Conservation (phyloP, 768 basidiomycete species). For the Tulasnella sp. region DNA sequence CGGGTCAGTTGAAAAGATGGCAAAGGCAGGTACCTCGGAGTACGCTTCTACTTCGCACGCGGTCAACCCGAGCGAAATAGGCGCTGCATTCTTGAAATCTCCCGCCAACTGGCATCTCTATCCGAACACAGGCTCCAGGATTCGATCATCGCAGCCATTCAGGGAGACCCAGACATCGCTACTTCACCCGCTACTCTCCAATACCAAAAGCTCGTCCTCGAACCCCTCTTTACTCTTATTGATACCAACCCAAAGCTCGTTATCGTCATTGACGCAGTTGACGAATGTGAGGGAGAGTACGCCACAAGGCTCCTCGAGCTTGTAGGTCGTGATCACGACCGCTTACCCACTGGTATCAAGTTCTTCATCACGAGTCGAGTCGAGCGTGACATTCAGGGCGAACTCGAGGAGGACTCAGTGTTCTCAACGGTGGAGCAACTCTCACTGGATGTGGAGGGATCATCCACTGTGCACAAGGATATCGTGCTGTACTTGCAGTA, state of each 20-base stretch:
- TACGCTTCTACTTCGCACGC: too few species aligned
- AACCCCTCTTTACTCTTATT: constrained; percentile 2
- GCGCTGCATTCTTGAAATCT: too few species aligned
- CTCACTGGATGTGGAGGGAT: background rate
- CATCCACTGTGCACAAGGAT: too few species aligned
- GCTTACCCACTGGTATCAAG: constrained; percentile 24
- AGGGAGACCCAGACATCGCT: background rate
- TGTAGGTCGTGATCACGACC: constrained; percentile 17
- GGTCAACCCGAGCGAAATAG: too few species aligned
- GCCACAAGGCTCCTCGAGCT: constrained; percentile 16
- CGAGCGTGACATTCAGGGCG: constrained; percentile 22
- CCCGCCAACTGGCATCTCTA: too few species aligned
- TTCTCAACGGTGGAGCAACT: background rate
- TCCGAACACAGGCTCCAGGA: too few species aligned
- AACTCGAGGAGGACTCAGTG: background rate
- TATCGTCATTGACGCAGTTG: constrained; percentile 31
- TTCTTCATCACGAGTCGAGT: constrained; percentile 29
- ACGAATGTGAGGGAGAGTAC: constrained; percentile 22
- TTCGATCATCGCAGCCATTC: background rate
- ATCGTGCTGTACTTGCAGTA: too few species aligned
- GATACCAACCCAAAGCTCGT: constrained; percentile 19
- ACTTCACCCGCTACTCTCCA: constrained; percentile 18
- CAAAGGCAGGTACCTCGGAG: too few species aligned
- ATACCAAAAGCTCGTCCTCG: constrained; percentile 18
- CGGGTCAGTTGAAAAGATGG: too few species aligned